Percentiles rank a stretch among this genome's conserved stretches.
Conservation (phyloP, 139 green algal genomes). For the Coccomyxa sp. region DNA sequence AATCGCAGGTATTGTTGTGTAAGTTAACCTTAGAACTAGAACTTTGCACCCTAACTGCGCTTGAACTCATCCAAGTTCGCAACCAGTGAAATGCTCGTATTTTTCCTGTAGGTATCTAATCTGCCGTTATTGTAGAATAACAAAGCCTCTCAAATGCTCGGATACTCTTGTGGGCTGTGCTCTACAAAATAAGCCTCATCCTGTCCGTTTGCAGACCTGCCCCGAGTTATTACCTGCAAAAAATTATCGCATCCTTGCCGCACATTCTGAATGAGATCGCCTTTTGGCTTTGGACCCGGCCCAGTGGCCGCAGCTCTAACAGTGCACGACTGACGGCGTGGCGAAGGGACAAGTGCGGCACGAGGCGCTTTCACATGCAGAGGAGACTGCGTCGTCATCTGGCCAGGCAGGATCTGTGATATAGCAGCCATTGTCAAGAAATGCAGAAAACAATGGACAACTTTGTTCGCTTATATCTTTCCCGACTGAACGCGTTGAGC, state of each 20-base stretch:
- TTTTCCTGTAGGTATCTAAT: not conserved
- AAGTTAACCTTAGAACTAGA: too few relatives aligned
- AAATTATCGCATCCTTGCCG: not conserved
- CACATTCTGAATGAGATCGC: not conserved
- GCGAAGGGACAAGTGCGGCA: not conserved
- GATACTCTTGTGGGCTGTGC: too few relatives aligned
- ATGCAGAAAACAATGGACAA: not conserved
- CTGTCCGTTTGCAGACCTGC: not conserved
- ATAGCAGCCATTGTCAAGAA: not conserved
- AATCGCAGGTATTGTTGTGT: too few relatives aligned
- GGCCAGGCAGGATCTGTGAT: not conserved
- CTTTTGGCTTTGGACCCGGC: not conserved
- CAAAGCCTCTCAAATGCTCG: not conserved
- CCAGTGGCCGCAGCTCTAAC: not conserved
- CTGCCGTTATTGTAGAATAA: not conserved
- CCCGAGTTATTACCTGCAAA: not conserved
- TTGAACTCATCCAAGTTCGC: not conserved
- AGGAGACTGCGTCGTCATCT: not conserved
- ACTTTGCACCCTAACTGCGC: too few relatives aligned
- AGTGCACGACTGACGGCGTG: not conserved
- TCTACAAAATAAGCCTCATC: not conserved
- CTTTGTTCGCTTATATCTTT: not conserved
- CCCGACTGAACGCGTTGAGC: not conserved
- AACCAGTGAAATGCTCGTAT: not conserved
- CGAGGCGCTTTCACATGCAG: not conserved